Evolutionary conservation across 495 filamentous ascomycete genomes (phyloP), one percentile per base, ranked within the genome.

Genomic region (Penicillium paradoxum): DNA sequence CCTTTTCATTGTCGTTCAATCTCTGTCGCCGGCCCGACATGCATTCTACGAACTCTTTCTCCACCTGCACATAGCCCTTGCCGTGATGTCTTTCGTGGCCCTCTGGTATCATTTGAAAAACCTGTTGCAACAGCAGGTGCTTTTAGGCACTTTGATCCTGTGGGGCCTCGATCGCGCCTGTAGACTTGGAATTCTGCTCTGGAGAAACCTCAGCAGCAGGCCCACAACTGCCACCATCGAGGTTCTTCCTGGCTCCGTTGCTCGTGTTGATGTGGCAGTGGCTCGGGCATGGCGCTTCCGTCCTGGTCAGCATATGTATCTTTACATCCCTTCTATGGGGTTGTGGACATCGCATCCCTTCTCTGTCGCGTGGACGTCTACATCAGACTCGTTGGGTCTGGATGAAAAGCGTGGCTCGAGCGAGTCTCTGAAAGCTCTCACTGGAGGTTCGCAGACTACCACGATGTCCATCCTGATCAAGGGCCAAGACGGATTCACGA

Each of bases 21-120:
- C 80, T 13, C 55, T 73, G 44, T 78, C 79, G 38, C 77, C 79
- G 17, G 38, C 79, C 19, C 75, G 80, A 40, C 80, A 82, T 59
- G 73, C 79, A 10, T 82, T 81, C 56, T 83, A 83, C 58, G 80
- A 83, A 54, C 71, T 75, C 9, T 83, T 83, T 51, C 72, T 82
- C 39, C 75, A 78, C 58, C 58, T 73, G 17, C 80, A 83, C 53
- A 75, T 79, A n/a, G 49, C 78, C 2, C 37, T 78, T 9, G 79
- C 73, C 6, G 51, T 79, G 22, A 55, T 76, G 52, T 71, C 71
- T 1, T 63, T 83, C 34, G 67, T 79, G 4, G 79, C 73, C 24
- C 59, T 80, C n/a, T 83, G 77, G 71, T 69, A 81, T 24, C 80
- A 83, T 51, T 59, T 82, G 4, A 65, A 75, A 39, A 65, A 66